Base-by-base conservation (phyloP, 768 basidiomycete species). In the Leccinum subgranulosum region DNA sequence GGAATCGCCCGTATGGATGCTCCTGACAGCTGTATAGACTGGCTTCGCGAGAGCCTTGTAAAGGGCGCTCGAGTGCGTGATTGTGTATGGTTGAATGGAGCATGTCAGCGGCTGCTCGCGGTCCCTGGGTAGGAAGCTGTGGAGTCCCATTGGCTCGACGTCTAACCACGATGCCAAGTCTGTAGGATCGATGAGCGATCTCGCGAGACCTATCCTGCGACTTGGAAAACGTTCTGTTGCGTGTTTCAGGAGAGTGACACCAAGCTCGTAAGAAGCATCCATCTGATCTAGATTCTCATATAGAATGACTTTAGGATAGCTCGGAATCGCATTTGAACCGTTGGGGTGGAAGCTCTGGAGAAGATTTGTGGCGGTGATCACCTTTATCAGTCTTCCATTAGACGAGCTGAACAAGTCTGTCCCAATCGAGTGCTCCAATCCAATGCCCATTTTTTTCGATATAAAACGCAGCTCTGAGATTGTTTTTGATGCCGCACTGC, bases 41-140 rank as follows among this genome's bases (percentile, higher is more conserved):
- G 96, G 94, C 69, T 93, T 95, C 49, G 90, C 84, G 88, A 98
- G 97, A 2, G 87, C 83, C 66, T 94, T 95, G 74, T 94, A 87
- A 19, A 98, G 78, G 0, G 92, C 85, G 0, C 88, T 81, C 4
- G 95, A 97, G 64, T 94, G 86, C 0, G 93, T 84, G 47, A 94
- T 88, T 17, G 86, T 87, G 74, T 96, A 98, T 0, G 92, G 81
- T 54, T 90, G 86, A 12, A 84, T 81, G 17, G 81, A 80, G 29
- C 85, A 80, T 8, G 77, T 75, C 19, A 98, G 75, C 0, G 92
- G 80, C 63, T 92, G 90, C 57, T 93, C 91, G 36, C 95, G 86
- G 65, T 93, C 88, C 45, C 78, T 82, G 2, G 95, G 90, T 6
- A 83, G 79, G 79, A 99, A 97, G 68, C 82, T 84, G 69, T 88